Evolutionary conservation across 768 basidiomycete species (phyloP), one percentile per base, ranked within the genome.

Genomic region (Glaciozyma martinii): DNA sequence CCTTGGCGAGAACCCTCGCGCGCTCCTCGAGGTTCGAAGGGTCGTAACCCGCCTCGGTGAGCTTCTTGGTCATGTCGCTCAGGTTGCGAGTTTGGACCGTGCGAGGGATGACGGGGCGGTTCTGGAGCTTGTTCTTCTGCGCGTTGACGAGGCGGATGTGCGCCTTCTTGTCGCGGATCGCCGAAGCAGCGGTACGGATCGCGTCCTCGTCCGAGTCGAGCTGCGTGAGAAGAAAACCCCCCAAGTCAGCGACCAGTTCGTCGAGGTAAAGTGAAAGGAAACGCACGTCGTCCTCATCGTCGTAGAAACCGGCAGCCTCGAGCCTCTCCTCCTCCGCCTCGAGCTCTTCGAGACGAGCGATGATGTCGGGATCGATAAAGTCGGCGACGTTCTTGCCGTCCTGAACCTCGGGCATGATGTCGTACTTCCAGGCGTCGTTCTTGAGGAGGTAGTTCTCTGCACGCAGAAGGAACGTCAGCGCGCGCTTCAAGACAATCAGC

Each of bases 341-440:
- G 63, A 99, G 84, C 18, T 91, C 94, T 74, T 97, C 94, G 55
- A 99, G 85, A 78, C 92, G 94, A 78, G 93, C 93, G 25, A 85
- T 86, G 66, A 99, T 98, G 74, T 99, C 95, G 27, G 91, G 88
- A 77, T 98, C 94, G 76, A 98, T 89, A 67, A 99, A 99, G 80
- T 99, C 95, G 29, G 93, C 94, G 59, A 98, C 79, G 79, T 99
- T 99, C 83, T 97, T 97, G 79, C 95, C 95, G 71, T 97, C 85
- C 86, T 90, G 85, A 74, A 99, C 89, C 76, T 99, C 95, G n/a
- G 95, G 95, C n/a, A 98, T 87, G 70, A 84, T 81, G 74, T 99
- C 95, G 79, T 84, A 80, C 80, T 95, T 99, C 95, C 95, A 99
- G 52, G 89, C 86, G 44, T 88, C 85, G 75, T 95, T 85, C 29